Conservation (phyloP, 2,329 filamentous ascomycete genomes). For the Ascochyta lentis region DNA sequence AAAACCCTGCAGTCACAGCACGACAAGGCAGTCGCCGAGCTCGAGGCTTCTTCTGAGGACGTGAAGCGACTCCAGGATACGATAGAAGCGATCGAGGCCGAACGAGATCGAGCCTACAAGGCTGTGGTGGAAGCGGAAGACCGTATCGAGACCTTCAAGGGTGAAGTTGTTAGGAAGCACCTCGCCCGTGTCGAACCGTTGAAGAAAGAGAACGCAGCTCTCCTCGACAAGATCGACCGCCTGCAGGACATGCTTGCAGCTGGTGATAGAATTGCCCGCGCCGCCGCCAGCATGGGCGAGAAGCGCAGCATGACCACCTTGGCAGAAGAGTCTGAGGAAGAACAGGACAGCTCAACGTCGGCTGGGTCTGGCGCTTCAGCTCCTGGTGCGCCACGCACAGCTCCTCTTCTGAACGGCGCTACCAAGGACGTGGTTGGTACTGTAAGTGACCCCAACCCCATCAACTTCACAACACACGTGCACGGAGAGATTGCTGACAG, state of each 20-base stretch:
- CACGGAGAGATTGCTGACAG: conserved; percentile 30
- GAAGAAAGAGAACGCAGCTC: conserved; percentile 39
- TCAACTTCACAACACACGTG: not conserved
- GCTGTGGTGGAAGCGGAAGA: conserved; percentile 39
- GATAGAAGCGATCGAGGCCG: conserved; percentile 21
- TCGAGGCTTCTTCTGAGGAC: conserved; percentile 17
- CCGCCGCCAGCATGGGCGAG: conserved; percentile 44
- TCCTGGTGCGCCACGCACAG: conserved; percentile 6
- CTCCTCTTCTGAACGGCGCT: conserved; percentile 15
- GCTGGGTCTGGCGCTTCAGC: not conserved
- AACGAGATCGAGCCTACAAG: conserved; percentile 30
- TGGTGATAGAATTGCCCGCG: conserved; percentile 45
- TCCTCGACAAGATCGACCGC: conserved; percentile 44
- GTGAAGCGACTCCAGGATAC: conserved; percentile 20
- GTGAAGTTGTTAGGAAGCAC: conserved; percentile 45
- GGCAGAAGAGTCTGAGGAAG: conserved; percentile 40
- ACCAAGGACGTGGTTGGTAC: conserved; percentile 42
- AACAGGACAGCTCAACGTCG: conserved; percentile 5
- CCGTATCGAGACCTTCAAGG: conserved; percentile 46
- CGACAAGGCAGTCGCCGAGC: conserved; percentile 20
- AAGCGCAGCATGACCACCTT: conserved; percentile 42
- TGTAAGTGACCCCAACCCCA: conserved; percentile 33
- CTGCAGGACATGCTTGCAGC: conserved; percentile 45
- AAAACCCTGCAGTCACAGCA: conserved; percentile 27
- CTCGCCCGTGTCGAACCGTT: conserved; percentile 44